Base-by-base conservation (phyloP, 1,139 yeast genomes). In the Tardiomyces digboiensis region DNA sequence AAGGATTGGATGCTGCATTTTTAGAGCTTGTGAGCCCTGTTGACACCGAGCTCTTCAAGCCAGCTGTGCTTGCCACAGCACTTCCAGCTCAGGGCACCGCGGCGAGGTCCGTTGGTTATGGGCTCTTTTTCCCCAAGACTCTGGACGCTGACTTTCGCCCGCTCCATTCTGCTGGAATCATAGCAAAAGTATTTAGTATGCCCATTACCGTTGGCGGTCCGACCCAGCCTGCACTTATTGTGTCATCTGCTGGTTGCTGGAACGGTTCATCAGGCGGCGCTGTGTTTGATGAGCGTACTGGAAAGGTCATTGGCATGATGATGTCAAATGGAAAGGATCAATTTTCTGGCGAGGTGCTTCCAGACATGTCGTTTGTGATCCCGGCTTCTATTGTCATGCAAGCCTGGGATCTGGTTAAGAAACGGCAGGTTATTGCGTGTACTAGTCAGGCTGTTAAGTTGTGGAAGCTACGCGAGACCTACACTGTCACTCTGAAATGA, bases 201-300 rank as follows among this genome's bases (percentile, higher is more conserved):
- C 36, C 36, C 18, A 22, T 36, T 16, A 37, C 23, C 8, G 39
- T 29, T 7, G 41, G 43, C 42, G 6, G 37, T 42, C 39, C 44
- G n/a, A 18, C 37, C 7, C 43, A 52, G 2, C 62, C 66, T 1
- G 65, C 72, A 0, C 58, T 82, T 61, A 52, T 78, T 1, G 62
- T 80, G 0, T 67, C 78, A 0, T 73, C 84, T 0, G 73, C 85
- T 0, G 71, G 79, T 10, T 81, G 87, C 59, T 82, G 87, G 86
- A 80, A 81, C 53, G 89, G 89, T 0, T 80, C 87, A 1, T 78
- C 84, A 1, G 89, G 89, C 0, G 89, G 89, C 0, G 86, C 81
- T 0, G 57, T 80, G 2, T 68, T 76, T 45, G 65, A 68, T 44
- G 40, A 47, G 2, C 41, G 52, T 0, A 42, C 45, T 18, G 60